Conservation (phyloP, 129 eudicot genomes). For the Arctium minus region DNA sequence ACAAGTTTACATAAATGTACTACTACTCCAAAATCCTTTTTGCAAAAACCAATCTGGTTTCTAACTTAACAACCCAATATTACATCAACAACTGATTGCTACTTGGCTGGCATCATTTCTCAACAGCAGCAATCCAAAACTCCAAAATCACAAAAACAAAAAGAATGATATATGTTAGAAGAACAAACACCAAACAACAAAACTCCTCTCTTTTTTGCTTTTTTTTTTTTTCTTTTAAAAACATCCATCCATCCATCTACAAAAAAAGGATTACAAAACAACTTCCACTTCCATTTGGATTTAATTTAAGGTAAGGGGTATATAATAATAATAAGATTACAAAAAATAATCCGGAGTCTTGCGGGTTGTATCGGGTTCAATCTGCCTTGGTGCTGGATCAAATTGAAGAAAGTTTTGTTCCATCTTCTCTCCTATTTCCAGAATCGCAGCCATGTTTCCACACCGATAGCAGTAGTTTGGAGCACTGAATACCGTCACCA, state of each 20-base stretch:
- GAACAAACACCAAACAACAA: not conserved
- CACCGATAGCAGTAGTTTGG: constrained; percentile 91
- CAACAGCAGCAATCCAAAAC: not conserved
- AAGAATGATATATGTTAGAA: not conserved
- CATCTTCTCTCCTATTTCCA: constrained; percentile 92
- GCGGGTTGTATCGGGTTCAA: constrained; percentile 90
- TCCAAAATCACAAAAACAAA: not conserved
- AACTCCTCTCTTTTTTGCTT: not conserved
- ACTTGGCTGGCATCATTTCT: not conserved
- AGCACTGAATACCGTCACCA: constrained; percentile 89
- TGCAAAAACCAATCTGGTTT: not conserved
- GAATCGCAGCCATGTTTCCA: constrained; percentile 87
- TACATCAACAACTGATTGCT: not conserved
- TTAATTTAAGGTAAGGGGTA: not conserved
- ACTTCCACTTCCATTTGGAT: constrained; percentile 17
- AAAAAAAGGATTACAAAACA: constrained; percentile 42
- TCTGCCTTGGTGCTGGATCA: constrained; percentile 94
- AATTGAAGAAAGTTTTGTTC: constrained; percentile 93
- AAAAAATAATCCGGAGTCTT: constrained; percentile 94
- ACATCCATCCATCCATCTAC: not conserved
- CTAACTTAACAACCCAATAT: not conserved
- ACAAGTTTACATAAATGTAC: no score
- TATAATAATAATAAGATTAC: constrained; percentile 27
- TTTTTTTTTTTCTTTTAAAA: not conserved
- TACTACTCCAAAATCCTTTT: not conserved